Evolutionary conservation across 306 rosid genomes (phyloP), one percentile per base, ranked within the genome.

Genomic region (Aeschynomene evenia): DNA sequence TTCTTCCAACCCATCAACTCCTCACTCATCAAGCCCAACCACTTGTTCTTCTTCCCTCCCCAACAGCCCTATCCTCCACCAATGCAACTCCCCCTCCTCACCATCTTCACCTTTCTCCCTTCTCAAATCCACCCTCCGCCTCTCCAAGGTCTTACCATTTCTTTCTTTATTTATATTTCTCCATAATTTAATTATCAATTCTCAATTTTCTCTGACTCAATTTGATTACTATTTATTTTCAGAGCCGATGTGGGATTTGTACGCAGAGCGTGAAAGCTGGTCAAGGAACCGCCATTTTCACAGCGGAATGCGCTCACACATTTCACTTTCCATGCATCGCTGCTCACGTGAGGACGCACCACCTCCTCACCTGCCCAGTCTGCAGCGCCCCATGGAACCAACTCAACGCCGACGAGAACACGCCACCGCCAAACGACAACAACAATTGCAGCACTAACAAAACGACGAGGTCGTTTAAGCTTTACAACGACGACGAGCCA

Each of bases 301-400:
- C 98, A 14, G 88, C 97, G 5, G 97, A 93, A 72, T 93, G 98
- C 58, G 88, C 96, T 9, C 98, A 93, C 72, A 78, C 79, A 12
- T 93, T 93, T 74, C 98, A 93, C 66, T 93, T 88, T 56, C 93
- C 96, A 52, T 93, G 98, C 82, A 79, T 93, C 56, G 81, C 98
- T 0, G 56, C 85, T 10, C 94, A 85, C 37, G 87, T 81, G 55
- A 88, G 81, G 82, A 84, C 36, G 63, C 68, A 77, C 11, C 84
- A 68, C 22, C 58, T 57, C 23, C 63, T 80, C 60, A 63, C 83
- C 7, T 93, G 98, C 58, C 98, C 98, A 0, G 87, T 90, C 7
- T 93, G 98, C 85, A 63, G 73, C 76, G 46, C 87, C 19, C 45
- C 26, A 33, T 93, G 98, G 98, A 90, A 84, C 15, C 81, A 90